Conservation (phyloP, 805 yeast species). For the Nakazawaea populi region DNA sequence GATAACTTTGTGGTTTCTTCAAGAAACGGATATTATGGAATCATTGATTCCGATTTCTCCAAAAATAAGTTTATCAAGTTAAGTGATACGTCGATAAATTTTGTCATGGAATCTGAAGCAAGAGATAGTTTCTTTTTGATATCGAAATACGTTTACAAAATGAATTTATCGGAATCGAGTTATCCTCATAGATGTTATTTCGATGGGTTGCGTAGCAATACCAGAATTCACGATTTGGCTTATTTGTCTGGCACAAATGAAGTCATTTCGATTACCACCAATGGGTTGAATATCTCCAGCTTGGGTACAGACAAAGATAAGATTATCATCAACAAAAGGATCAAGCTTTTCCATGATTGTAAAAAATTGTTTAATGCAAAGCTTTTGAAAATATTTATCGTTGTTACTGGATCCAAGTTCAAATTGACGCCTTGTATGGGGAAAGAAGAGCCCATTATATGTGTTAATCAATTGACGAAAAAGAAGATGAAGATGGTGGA, state of each 20-base stretch:
- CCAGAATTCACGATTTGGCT: not conserved
- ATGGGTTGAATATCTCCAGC: conserved; percentile 2
- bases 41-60: not conserved
- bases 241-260: not conserved
- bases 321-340: not conserved
- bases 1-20: not conserved
- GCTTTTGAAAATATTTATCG: not conserved
- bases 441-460: conserved; percentile 11
- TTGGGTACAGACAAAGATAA: not conserved
- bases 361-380: not conserved
- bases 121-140: conserved; percentile 14
- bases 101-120: not conserved
- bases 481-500: conserved; percentile 6
- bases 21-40: conserved; percentile 7
- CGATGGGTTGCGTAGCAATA: conserved; percentile 12
- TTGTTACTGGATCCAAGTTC: conserved; percentile 11
- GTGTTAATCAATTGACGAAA: conserved; percentile 13
- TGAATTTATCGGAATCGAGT: conserved; percentile 16
- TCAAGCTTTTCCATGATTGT: not conserved
- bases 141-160: conserved; percentile 21
- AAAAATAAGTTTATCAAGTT: conserved; percentile 1
- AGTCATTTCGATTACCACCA: not conserved
- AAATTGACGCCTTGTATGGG: conserved; percentile 15
- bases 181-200: conserved; percentile 22
- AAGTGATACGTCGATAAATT: not conserved